phyloP scores from a whole-genome alignment of 2,329 filamentous ascomycete species.

The Hypoxylon sp. region DNA sequence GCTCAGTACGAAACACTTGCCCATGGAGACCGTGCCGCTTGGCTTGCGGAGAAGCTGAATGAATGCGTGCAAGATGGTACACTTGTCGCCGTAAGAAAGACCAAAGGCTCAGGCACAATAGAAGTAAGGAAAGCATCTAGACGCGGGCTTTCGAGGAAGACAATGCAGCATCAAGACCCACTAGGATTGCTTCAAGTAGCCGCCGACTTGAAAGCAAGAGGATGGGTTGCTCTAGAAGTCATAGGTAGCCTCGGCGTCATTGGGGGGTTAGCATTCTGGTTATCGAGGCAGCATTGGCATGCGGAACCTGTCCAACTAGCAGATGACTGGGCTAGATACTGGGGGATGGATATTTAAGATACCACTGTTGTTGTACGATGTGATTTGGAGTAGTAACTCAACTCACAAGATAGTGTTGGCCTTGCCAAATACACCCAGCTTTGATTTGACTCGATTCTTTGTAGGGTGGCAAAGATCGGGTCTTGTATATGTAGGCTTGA shows the following conservation, averaged over 20 bases:
- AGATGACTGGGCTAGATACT: constrained; percentile 53
- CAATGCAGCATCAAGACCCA: constrained; percentile 75
- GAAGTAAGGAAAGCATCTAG: constrained; percentile 43
- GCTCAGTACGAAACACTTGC: constrained; percentile 75
- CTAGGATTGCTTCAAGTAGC: constrained; percentile 81
- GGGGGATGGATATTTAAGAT: constrained; percentile 49
- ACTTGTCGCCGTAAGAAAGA: constrained; percentile 66
- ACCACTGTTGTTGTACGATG: constrained; percentile 34
- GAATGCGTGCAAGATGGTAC: constrained; percentile 78
- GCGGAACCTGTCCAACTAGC: constrained; percentile 50
- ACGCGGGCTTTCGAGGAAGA: constrained; percentile 38
- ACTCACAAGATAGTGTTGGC: constrained; percentile 29
- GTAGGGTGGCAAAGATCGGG: background rate
- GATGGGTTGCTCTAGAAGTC: constrained; percentile 79
- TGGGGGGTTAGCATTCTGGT: constrained; percentile 78
- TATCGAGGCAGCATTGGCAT: constrained; percentile 60
- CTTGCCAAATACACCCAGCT: constrained; percentile 36
- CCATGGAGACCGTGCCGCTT: constrained; percentile 74
- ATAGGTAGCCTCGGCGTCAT: constrained; percentile 81
- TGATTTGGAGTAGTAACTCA: constrained; percentile 25
- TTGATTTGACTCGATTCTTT: constrained; percentile 16
- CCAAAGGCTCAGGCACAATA: constrained; percentile 51
- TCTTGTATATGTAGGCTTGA: background rate
- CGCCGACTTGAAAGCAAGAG: constrained; percentile 74
- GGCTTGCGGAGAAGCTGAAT: constrained; percentile 76